Base-by-base conservation (phyloP, 192 early-diverging fungal species). In the Backusella australiensis region DNA sequence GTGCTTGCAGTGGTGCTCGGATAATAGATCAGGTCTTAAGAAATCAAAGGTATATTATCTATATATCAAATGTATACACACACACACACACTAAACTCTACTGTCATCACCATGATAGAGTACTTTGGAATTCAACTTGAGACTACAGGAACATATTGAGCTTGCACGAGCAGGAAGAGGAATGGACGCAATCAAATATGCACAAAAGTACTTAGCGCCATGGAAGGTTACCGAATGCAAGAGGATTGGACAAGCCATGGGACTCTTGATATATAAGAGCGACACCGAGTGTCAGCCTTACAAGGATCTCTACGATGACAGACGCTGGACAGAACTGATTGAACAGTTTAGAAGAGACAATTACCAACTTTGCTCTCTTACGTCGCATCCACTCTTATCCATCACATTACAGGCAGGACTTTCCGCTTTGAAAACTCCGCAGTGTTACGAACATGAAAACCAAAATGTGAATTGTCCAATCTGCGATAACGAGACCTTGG, bases 391-490 rank as follows among this genome's bases (percentile, higher is more conserved):
- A 14, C 85, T 95, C 17, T 84, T 99, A n/a, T 87, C 88, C 41
- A 89, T 97, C 44, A 92, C 94, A 2, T 86, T 99, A 41, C 96
- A 99, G 74, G 94, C 97, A n/a, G 98, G 98, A 11, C 85, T 99
- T 19, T 91, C 96, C 11, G 97, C 97, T 6, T 86, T 99, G 53
- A 98, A 98, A 78, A 97, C 96, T 0, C 90, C 91, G 12, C 86
- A 91, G 69, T 99, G 97, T 80, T 89, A 89, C 73, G 87, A 95
- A 67, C 76, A 82, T 0, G 89, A 91, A 0, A 90, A 97, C 79
- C 85, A 87, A 46, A 97, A 95, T 80, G 86, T 96, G 69, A 96
- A 99, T 84, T 99, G 98, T 81, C 98, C 98, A 1, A 93, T 98
- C 26, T 99, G 98, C 76, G 90, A 92, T 69, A 85, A 79, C 1